phyloP scores from a whole-genome alignment of 441 rosid genomes.

The Adansonia madagascariensis region DNA sequence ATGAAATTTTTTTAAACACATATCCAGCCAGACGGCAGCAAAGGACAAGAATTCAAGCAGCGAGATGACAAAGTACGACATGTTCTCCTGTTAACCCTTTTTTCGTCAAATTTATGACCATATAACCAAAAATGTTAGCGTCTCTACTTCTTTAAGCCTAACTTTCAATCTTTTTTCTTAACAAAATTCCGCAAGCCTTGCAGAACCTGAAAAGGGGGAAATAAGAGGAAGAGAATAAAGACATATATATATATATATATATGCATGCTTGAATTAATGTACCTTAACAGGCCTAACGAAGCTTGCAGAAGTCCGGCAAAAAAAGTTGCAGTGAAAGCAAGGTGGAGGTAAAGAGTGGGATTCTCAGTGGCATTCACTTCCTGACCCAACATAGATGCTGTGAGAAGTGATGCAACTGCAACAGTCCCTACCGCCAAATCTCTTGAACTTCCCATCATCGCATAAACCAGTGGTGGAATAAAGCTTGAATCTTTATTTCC shows the following conservation, averaged over 20 bases:
- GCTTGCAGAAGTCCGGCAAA: conserved; percentile 88
- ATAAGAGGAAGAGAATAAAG: not conserved
- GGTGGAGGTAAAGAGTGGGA: conserved; percentile 81
- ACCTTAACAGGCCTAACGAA: conserved; percentile 85
- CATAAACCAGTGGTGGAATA: conserved; percentile 83
- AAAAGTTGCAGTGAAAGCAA: conserved; percentile 92
- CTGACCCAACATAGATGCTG: conserved; percentile 70
- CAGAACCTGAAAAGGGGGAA: not conserved
- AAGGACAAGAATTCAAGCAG: conserved; percentile 27
- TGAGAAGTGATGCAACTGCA: conserved; percentile 80
- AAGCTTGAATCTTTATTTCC: conserved; percentile 79
- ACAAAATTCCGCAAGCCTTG: not conserved
- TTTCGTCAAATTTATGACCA: conserved; percentile 3
- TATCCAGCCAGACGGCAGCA: not conserved
- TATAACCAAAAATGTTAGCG: not conserved
- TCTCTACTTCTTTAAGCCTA: no score
- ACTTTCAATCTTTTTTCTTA: no score
- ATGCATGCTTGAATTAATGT: not conserved
- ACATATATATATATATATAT: no score
- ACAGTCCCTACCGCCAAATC: conserved; percentile 94
- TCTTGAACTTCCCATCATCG: conserved; percentile 90
- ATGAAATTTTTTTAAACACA: not conserved
- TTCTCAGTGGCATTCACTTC: conserved; percentile 65
- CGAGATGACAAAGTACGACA: conserved; percentile 10
- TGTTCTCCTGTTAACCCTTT: not conserved